Base-by-base conservation (phyloP, 2,329 filamentous ascomycete genomes). In the Fragosphaeria purpurea region DNA sequence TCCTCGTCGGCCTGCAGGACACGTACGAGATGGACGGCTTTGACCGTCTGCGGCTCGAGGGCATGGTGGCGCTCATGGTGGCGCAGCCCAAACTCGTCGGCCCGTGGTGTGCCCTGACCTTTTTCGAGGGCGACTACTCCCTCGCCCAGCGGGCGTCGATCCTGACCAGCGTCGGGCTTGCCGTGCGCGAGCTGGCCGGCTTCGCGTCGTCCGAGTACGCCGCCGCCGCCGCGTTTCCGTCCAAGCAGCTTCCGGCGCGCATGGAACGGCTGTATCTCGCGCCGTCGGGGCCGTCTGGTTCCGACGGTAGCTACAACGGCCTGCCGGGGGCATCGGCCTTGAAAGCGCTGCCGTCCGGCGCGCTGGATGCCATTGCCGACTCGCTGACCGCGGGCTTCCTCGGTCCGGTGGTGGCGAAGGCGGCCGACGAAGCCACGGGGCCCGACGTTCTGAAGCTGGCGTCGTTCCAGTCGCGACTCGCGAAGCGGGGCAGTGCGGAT, bases 51-150 rank as follows among this genome's bases (percentile, higher is more conserved):
- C 80, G 83, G 13, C 71, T 93, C 4, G 85, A 95, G 63, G 82
- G 83, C 11, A 83, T 98, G 71, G 82, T 96, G 43, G 86, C 90
- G 0, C 68, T 95, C 7, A 71, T 95, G 0, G 74, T 93, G 3
- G 83, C 87, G 0, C 80, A 86, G 56, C 88, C 93, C 0, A 70
- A 79, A 46, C 75, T 78, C 48, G 88, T 96, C 78, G 90, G 82
- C 0, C 86, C 81, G 11, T 94, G 88, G 85, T 87, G 94, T 52
- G 82, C 85, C 4, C 81, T 83, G 51, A 85, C 86, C 0, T 94
- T 93, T 63, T 97, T 96, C 63, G 84, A 88, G 41, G 90, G 90
- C 12, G 93, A 98, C 62, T 90, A 93, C 65, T 95, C 90, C 0
- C 71, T 97, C 39, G 79, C 83, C 0, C 91, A 97, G 63, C 79